Evolutionary conservation across 306 rosid genomes (phyloP).

Genomic region (Acacia crassicarpa): DNA sequence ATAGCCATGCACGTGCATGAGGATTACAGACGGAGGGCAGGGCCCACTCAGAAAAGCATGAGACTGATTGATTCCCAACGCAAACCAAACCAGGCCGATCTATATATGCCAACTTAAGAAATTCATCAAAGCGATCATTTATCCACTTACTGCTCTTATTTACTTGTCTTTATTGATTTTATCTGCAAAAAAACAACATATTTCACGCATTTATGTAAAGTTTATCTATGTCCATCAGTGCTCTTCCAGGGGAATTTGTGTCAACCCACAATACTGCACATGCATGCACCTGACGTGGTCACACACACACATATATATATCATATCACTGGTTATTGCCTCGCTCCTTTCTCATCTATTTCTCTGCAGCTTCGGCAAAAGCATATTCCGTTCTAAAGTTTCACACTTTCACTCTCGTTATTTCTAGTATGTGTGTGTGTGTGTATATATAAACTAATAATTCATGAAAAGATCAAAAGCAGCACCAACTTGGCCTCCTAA

Average conservation of each 20-base stretch:
- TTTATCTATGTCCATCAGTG: neutral
- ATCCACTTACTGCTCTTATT: no score
- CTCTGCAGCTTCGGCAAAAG: neutral
- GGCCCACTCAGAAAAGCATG: neutral
- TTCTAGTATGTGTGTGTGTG: no score
- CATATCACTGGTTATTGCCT: neutral
- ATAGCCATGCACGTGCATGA: conserved; percentile 60
- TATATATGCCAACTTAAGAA: neutral
- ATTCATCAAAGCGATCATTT: neutral
- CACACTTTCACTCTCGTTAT: neutral
- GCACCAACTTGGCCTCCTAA: neutral
- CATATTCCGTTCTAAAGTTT: neutral
- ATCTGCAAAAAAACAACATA: neutral
- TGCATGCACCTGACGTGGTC: conserved; percentile 22
- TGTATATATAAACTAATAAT: neutral
- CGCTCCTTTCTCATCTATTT: neutral
- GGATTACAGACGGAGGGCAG: conserved; percentile 24
- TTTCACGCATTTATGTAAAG: neutral
- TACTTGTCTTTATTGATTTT: neutral
- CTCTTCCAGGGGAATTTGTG: neutral
- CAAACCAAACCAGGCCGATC: neutral
- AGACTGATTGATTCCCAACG: conserved; percentile 14
- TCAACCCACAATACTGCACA: neutral
- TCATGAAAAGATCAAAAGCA: neutral
- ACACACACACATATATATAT: neutral